Evolutionary conservation across 2,329 filamentous ascomycete genomes (phyloP).

Genomic region (Colletotrichum cuscutae): DNA sequence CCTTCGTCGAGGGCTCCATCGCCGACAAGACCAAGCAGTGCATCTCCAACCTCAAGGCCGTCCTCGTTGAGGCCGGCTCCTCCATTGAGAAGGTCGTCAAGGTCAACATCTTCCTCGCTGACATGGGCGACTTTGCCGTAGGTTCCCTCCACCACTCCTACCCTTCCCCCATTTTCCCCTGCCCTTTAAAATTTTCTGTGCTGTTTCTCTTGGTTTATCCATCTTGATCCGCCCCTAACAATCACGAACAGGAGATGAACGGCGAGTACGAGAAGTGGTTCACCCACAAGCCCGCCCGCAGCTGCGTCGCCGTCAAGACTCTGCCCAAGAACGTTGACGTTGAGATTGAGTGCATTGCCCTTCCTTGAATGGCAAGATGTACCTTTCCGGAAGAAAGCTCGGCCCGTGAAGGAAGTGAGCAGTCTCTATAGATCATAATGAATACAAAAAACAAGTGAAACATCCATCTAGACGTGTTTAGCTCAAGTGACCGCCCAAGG

Average conservation of each 20-base stretch:
- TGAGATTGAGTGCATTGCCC: constrained; percentile 90
- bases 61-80: constrained; percentile 84
- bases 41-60: constrained; percentile 83
- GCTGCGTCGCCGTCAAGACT: constrained; percentile 90
- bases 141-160: constrained; percentile 37
- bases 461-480: not conserved
- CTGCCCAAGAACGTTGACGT: constrained; percentile 87
- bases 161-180: too few relatives aligned
- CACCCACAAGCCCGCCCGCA: constrained; percentile 84
- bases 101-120: constrained; percentile 89
- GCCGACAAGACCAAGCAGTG: constrained; percentile 71
- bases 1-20: constrained; percentile 68
- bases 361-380: constrained; percentile 57
- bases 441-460: constrained; percentile 7
- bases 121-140: constrained; percentile 87
- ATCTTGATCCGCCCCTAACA: not conserved
- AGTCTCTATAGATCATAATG: not conserved
- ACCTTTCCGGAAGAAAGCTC: not conserved
- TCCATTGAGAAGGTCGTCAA: constrained; percentile 86
- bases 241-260: constrained; percentile 75
- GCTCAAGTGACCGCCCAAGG: not conserved
- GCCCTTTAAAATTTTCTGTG: too few relatives aligned
- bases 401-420: not conserved
- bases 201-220: not conserved
- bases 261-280: constrained; percentile 86